Conservation (phyloP, 2,329 filamentous ascomycete species). For the Stenocarpella maydis region DNA sequence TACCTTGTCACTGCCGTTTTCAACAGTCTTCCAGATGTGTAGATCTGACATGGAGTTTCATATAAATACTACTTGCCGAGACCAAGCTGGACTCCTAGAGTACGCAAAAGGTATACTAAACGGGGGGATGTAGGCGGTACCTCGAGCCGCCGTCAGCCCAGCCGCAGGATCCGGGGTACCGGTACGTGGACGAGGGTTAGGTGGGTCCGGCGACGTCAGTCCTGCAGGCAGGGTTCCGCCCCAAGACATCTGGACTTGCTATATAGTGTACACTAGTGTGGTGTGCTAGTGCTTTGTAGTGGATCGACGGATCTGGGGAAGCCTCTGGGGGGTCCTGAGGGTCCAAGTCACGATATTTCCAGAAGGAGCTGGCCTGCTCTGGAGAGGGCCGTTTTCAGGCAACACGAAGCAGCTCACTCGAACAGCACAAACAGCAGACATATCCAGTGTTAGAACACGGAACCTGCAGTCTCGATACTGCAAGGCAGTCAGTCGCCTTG, state of each 20-base stretch:
- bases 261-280: too few species aligned
- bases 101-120: neutral
- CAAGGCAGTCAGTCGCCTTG: neutral
- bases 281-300: neutral
- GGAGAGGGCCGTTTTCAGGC: neutral
- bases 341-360: slow-evolving; percentile 16
- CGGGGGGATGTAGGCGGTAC: neutral
- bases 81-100: neutral
- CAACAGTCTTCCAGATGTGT: neutral
- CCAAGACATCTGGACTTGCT: neutral
- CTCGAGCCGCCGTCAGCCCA: neutral
- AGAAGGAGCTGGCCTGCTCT: neutral
- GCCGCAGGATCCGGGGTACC: slow-evolving; percentile 14
- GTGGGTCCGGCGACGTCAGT: slow-evolving; percentile 19
- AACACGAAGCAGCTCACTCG: too few species aligned
- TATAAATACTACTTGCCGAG: neutral
- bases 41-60: neutral
- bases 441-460: too few species aligned
- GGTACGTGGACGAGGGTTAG: slow-evolving; percentile 5
- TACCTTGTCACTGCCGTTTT: neutral
- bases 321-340: neutral
- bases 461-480: too few species aligned
- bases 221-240: neutral
- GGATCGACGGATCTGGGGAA: slow-evolving; percentile 22
- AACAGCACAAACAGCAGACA: too few species aligned